These are phyloP conservation scores for Boletus huronensis DNA, from an alignment of 768 basidiomycete genomes.

Conservation along the genomic window DNA sequence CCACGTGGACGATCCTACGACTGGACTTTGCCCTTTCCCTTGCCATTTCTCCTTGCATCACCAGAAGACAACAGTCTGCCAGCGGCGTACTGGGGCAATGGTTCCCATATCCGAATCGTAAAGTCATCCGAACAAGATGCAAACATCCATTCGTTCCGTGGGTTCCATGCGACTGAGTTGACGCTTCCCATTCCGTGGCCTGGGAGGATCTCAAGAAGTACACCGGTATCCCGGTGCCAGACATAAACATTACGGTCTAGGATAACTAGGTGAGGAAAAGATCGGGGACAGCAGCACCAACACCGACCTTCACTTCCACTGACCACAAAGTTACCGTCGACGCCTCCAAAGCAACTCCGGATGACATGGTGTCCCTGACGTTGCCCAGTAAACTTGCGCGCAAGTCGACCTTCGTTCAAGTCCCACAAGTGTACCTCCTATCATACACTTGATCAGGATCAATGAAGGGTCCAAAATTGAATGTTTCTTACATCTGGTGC, in stretches of 20 bases:
- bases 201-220: constrained; percentile 78
- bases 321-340: constrained; percentile 82
- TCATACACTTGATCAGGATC: constrained; percentile 11
- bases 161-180: constrained; percentile 97
- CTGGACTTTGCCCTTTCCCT: constrained; percentile 62
- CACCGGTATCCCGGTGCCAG: constrained; percentile 87
- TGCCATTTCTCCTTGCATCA: constrained; percentile 39
- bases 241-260: constrained; percentile 91
- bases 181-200: constrained; percentile 91
- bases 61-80: constrained; percentile 17
- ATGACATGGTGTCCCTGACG: constrained; percentile 82
- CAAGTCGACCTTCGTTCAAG: constrained; percentile 61
- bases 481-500: constrained; percentile 70
- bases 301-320: constrained; percentile 91
- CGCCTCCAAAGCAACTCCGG: constrained; percentile 90
- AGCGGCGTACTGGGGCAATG: constrained; percentile 22
- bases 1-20: constrained; percentile 35
- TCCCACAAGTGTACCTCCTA: constrained; percentile 92
- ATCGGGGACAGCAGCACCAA: neutral
- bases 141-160: constrained; percentile 84
- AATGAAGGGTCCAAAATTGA: neutral
- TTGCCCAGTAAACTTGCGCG: constrained; percentile 84
- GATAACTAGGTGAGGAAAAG: constrained; percentile 10
- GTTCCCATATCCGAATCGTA: constrained; percentile 89
- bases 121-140: constrained; percentile 94